Evolutionary conservation across 768 basidiomycete genomes (phyloP), one percentile per base, ranked within the genome.

Genomic region (Russula ochroleuca): DNA sequence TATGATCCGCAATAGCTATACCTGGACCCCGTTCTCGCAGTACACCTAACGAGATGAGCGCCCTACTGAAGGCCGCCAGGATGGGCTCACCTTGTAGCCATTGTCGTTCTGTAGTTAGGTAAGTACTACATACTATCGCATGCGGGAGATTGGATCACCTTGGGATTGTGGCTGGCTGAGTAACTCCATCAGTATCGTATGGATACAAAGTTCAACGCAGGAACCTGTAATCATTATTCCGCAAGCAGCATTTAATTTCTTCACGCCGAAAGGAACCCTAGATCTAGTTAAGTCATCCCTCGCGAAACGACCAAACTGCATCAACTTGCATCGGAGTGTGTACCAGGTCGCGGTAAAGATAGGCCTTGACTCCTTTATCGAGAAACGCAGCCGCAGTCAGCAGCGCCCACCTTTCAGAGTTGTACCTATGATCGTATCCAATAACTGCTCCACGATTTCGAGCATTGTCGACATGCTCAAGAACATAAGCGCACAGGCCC

Each of bases 141-240:
- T 17, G 14, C 35, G 15, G 21, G 55, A 19, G 55, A 31, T n/a
- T 4, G 43, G 68, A 68, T 25, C 40, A 86, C 89, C 83, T 92
- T 93, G 0, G 92, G 93, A 71, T 95, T 95, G 70, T 95, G 93
- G 65, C 87, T 90, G 3, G 92, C 91, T 87, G 62, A 0, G 66
- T 43, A 25, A 40, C 50, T 49, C 1, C 1, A 52, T 67, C 37
- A 56, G 61, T 5, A 65, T 57, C 57, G 31, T 55, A 60, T 50
- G 14, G 40, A 41, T 7, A 19, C 57, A 57, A 19, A 37, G 19
- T 19, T 55, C 49, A 55, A 62, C 51, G 49, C 17, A 35, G 41
- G 19, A 53, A 86, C 89, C 91, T 67, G 93, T 95, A 55, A 95
- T 88, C 93, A 95, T 95, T 3, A 94, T 84, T 21, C 93, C 93